A percentile compares a stretch with the other conserved stretches of the same genome.
Conservation (phyloP, 768 basidiomycete species). For the Macrolepiota dolichaula region DNA sequence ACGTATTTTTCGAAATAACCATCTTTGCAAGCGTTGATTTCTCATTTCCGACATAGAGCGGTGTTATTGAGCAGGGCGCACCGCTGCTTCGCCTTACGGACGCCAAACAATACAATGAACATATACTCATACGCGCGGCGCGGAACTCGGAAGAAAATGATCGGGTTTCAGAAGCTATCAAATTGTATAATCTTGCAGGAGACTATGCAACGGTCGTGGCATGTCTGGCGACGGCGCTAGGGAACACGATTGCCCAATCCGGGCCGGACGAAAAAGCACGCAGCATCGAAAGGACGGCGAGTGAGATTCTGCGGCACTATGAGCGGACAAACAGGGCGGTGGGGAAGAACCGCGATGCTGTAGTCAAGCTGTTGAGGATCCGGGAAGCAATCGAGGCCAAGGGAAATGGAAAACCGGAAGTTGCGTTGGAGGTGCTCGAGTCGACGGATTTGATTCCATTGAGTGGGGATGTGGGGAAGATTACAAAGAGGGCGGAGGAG, state of each 20-base stretch:
- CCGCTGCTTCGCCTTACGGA: slow-evolving; percentile 70
- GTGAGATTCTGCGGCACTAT: slow-evolving; percentile 77
- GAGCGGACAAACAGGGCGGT: slow-evolving; percentile 71
- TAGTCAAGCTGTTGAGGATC: slow-evolving; percentile 72
- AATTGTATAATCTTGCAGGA: slow-evolving; percentile 92
- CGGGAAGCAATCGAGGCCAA: slow-evolving; percentile 80
- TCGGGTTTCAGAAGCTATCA: slow-evolving; percentile 86
- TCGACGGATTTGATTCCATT: slow-evolving; percentile 85
- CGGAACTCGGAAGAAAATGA: slow-evolving; percentile 80
- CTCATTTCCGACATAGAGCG: slow-evolving; percentile 48
- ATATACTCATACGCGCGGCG: slow-evolving; percentile 83
- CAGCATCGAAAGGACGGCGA: slow-evolving; percentile 68
- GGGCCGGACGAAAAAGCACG: slow-evolving; percentile 59
- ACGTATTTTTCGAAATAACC: slow-evolving; percentile 30
- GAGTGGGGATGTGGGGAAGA: slow-evolving; percentile 79
- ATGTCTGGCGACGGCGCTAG: slow-evolving; percentile 84
- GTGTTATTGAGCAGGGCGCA: slow-evolving; percentile 83
- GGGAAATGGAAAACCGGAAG: slow-evolving; percentile 66
- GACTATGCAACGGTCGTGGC: slow-evolving; percentile 86
- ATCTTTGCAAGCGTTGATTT: not conserved
- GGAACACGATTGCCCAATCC: slow-evolving; percentile 73
- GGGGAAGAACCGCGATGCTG: slow-evolving; percentile 71
- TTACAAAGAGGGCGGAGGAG: slow-evolving; percentile 83
- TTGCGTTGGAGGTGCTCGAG: slow-evolving; percentile 85
- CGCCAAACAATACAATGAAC: slow-evolving; percentile 66